phyloP scores from a whole-genome alignment of 257 asterid species.

The Lithospermum erythrorhizon region DNA sequence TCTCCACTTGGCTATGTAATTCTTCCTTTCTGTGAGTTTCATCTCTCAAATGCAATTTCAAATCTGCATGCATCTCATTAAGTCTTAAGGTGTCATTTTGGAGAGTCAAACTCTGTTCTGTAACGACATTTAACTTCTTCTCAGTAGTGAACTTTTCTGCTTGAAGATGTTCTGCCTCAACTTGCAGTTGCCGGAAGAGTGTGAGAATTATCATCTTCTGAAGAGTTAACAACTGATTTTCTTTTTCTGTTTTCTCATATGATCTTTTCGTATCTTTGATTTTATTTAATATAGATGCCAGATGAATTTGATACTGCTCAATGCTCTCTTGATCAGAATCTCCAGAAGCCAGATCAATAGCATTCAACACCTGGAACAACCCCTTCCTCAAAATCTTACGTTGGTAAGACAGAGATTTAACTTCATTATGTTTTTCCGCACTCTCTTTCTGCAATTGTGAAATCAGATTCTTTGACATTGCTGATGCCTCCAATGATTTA shows the following conservation, averaged over 20 bases:
- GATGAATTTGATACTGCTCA: constrained; percentile 33
- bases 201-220: constrained; percentile 49
- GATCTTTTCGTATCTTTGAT: constrained; percentile 35
- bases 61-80: constrained; percentile 36
- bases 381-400: constrained; percentile 42
- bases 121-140: constrained; percentile 29
- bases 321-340: constrained; percentile 19
- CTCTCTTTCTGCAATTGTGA: constrained; percentile 37
- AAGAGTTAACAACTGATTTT: constrained; percentile 38
- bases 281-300: constrained; percentile 28
- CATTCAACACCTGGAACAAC: constrained; percentile 37
- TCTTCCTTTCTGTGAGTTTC: constrained; percentile 38
- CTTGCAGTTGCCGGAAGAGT: constrained; percentile 44
- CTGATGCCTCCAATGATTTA: constrained; percentile 35
- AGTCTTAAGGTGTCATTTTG: constrained; percentile 38
- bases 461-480: constrained; percentile 35
- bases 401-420: constrained; percentile 45
- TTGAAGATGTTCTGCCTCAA: constrained; percentile 32
- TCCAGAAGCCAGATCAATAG: constrained; percentile 35
- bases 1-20: constrained; percentile 22
- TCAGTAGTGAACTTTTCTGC: constrained; percentile 35
- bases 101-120: constrained; percentile 28
- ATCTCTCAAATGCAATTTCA: constrained; percentile 36
- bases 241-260: constrained; percentile 41
- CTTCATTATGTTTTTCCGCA: constrained; percentile 34